These are phyloP conservation scores for Aspergillus hancockii DNA, from an alignment of 495 filamentous ascomycete genomes.

Conservation along the genomic window DNA sequence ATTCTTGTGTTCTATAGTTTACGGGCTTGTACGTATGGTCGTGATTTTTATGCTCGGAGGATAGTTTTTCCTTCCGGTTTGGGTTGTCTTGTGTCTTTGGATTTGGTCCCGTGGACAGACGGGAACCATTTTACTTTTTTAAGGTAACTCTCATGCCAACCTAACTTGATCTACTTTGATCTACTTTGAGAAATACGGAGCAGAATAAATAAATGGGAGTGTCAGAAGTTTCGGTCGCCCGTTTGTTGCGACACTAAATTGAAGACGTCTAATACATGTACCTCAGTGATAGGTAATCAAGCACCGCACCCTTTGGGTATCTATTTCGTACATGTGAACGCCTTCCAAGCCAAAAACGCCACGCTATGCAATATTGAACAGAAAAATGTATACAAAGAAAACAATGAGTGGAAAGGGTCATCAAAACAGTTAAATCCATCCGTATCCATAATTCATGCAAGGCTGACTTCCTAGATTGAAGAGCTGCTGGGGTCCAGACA, in stretches of 20 bases:
- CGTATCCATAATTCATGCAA: slow-evolving; percentile 45
- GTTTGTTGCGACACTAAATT: slow-evolving; percentile 1
- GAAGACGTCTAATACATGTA: slow-evolving; percentile 14
- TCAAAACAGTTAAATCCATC: slow-evolving; percentile 36
- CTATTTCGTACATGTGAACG: slow-evolving; percentile 26
- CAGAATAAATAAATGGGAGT: not conserved
- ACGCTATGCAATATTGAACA: slow-evolving; percentile 37
- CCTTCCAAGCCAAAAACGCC: slow-evolving; percentile 32
- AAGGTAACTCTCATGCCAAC: too few relatives aligned
- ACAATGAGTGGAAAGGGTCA: slow-evolving; percentile 5
- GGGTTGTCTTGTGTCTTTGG: not conserved
- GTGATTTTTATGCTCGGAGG: slow-evolving; percentile 25
- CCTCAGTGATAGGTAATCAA: slow-evolving; percentile 7
- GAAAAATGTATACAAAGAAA: slow-evolving; percentile 14
- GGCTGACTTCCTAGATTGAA: slow-evolving; percentile 30
- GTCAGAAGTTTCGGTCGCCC: not conserved
- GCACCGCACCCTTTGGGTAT: slow-evolving; percentile 36
- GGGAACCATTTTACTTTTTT: too few relatives aligned
- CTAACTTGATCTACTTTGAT: not conserved
- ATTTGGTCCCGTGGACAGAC: not conserved
- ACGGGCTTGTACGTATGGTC: slow-evolving; percentile 1
- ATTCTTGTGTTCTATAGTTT: not conserved
- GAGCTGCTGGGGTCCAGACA: slow-evolving; percentile 30
- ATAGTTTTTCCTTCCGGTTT: slow-evolving; percentile 22
- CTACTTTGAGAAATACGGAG: not conserved